Conservation (phyloP, 108 stramenopile genomes). For the Discostella pseudostelligera region DNA sequence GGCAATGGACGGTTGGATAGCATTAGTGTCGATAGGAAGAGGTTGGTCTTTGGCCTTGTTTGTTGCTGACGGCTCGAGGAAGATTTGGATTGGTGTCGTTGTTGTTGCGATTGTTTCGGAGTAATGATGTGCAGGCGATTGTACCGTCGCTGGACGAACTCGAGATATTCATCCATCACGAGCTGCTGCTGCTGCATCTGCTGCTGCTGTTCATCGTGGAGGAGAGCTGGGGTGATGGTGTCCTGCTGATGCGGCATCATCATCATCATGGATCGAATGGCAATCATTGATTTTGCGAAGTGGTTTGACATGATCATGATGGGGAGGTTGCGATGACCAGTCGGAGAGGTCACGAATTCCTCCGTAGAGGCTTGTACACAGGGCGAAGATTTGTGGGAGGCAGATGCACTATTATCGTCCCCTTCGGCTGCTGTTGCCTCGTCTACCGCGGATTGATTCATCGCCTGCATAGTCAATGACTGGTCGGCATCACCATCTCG, state of each 20-base stretch:
- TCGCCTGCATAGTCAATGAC: not conserved
- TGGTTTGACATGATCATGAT: too few species aligned
- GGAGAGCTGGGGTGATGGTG: not conserved
- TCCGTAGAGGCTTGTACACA: too few species aligned
- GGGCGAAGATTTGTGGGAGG: too few species aligned
- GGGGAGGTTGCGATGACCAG: not conserved
- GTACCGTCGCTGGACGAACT: slow-evolving; percentile 35
- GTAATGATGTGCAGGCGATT: slow-evolving; percentile 19
- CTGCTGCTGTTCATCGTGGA: not conserved
- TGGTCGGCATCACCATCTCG: slow-evolving; percentile 9
- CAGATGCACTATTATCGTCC: too few species aligned
- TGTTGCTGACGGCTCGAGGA: too few species aligned
- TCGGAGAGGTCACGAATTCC: too few species aligned
- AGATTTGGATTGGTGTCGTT: too few species aligned
- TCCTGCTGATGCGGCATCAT: not conserved
- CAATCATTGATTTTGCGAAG: not conserved
- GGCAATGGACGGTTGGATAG: too few species aligned
- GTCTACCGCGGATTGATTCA: not conserved
- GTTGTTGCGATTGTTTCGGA: not conserved
- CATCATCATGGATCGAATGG: not conserved
- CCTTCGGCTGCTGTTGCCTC: not conserved
- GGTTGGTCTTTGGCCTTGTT: too few species aligned
- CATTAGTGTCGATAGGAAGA: slow-evolving; percentile 7
- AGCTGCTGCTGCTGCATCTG: slow-evolving; percentile 12
- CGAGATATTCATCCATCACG: slow-evolving; percentile 45